A percentile compares a stretch with the other conserved stretches of the same genome.
Evolutionary conservation across 176 grass and related monocot species (phyloP).

Genomic region (Panicum miliaceum): DNA sequence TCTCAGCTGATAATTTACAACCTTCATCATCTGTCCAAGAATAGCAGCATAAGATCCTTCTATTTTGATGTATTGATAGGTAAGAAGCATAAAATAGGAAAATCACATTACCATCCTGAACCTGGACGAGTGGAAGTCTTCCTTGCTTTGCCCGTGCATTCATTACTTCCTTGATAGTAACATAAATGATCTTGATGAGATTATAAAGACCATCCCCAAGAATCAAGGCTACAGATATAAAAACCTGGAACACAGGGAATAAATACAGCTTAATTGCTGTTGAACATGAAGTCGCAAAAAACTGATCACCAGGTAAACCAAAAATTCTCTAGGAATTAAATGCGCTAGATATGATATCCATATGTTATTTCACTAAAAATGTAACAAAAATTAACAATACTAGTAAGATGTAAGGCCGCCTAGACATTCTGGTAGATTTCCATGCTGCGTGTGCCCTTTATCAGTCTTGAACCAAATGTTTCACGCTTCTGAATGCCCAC

Average conservation of each 20-base stretch:
- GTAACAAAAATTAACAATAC: not conserved
- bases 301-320: not conserved
- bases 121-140: constrained; percentile 49
- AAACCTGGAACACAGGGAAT: constrained; percentile 56
- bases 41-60: constrained; percentile 33
- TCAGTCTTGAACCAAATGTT: not conserved
- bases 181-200: constrained; percentile 82
- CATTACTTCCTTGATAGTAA: constrained; percentile 70
- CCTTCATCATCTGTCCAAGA: constrained; percentile 51
- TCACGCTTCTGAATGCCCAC: not conserved
- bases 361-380: not conserved
- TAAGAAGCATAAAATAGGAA: constrained; percentile 7
- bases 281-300: not conserved
- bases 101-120: constrained; percentile 44
- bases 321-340: not conserved
- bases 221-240: constrained; percentile 86
- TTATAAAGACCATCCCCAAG: constrained; percentile 96
- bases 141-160: constrained; percentile 61
- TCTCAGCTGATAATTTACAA: constrained; percentile 55
- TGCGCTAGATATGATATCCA: not conserved
- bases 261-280: constrained; percentile 21
- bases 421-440: not conserved
- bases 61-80: constrained; percentile 18
- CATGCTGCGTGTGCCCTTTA: not conserved
- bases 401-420: not conserved